Conservation (phyloP, 148 eudicot genomes). For the Drosera capensis region DNA sequence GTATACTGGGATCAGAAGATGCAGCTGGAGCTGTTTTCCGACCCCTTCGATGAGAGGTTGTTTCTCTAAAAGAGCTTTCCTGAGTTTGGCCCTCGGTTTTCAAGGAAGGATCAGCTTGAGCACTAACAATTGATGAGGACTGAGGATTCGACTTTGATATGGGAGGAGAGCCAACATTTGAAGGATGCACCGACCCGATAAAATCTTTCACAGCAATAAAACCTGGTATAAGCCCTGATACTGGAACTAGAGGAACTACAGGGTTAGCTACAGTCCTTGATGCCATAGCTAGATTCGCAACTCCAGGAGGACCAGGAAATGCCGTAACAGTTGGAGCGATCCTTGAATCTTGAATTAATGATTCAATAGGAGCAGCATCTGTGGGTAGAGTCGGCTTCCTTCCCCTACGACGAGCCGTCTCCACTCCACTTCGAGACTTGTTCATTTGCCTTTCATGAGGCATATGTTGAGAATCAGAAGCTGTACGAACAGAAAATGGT, state of each 20-base stretch:
- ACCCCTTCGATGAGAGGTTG: constrained; percentile 53
- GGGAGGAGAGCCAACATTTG: constrained; percentile 14
- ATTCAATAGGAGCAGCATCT: constrained; percentile 16
- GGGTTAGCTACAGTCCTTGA: constrained; percentile 15
- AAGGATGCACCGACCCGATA: constrained; percentile 14
- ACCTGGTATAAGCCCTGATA: constrained; percentile 14
- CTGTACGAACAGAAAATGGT: constrained; percentile 7
- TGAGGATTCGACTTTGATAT: constrained; percentile 4
- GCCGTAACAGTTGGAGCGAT: constrained; percentile 7
- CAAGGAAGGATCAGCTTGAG: constrained; percentile 15
- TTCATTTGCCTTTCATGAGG: constrained; percentile 42
- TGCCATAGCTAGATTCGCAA: constrained; percentile 14
- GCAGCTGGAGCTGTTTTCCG: constrained; percentile 28
- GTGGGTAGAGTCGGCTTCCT: constrained; percentile 24
- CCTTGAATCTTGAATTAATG: constrained; percentile 5
- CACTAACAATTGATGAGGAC: constrained; percentile 12
- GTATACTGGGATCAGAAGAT: constrained; percentile 15
- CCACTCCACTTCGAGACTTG: constrained; percentile 32
- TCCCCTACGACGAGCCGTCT: constrained; percentile 45
- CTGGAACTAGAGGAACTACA: constrained; percentile 20
- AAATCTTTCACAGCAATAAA: constrained; percentile 13
- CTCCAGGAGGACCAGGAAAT: constrained; percentile 18
- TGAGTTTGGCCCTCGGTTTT: constrained; percentile 34
- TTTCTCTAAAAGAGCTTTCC: constrained; percentile 24
- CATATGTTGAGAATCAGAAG: constrained; percentile 18